Evolutionary conservation across 768 basidiomycete species (phyloP), one percentile per base, ranked within the genome.

Genomic region (Butyriboletus loyo): DNA sequence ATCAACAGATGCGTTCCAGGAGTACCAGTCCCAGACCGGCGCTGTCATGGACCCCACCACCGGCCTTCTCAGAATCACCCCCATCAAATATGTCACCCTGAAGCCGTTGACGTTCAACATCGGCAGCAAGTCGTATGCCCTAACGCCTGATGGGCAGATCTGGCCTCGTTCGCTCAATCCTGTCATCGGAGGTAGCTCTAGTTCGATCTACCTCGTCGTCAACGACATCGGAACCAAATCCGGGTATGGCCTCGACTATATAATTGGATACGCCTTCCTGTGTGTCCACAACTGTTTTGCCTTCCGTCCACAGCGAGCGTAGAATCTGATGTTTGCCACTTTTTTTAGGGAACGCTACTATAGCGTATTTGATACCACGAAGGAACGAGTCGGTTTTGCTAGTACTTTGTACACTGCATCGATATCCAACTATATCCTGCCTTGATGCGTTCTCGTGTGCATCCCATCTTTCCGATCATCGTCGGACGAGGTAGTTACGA

Each of bases 301-400:
- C 24, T 30, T 52, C 15, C 14, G 7, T 52, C 31, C 14, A 11
- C 9, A 10, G 30, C 27, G 28, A 21, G 45, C 27, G 11, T 25
- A 15, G 45, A 34, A 15, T 9, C 49, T 53, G 19, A 52, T 15
- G 9, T 17, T 38, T 25, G 11, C 11, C 11, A 9, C 13, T 22
- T 34, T n/a, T n/a, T 45, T 14, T 19, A 66, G 67, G 4, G 69
- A 79, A 56, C 73, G 78, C 24, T 78, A 67, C 66, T 78, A 78
- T 54, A 67, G 67, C 48, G 64, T 78, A 14, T 77, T 59, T 54
- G 75, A 79, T 55, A 69, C 72, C 19, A 58, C 57, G 17, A 75
- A 77, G 54, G 43, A 42, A 21, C 70, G 52, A 8, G 63, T 77
- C 19, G 78, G 77, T 14, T 67, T 80, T 42, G 78, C 77, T 2